Base-by-base conservation (phyloP, 2,329 filamentous ascomycete genomes). In the Apiospora saccharicola region DNA sequence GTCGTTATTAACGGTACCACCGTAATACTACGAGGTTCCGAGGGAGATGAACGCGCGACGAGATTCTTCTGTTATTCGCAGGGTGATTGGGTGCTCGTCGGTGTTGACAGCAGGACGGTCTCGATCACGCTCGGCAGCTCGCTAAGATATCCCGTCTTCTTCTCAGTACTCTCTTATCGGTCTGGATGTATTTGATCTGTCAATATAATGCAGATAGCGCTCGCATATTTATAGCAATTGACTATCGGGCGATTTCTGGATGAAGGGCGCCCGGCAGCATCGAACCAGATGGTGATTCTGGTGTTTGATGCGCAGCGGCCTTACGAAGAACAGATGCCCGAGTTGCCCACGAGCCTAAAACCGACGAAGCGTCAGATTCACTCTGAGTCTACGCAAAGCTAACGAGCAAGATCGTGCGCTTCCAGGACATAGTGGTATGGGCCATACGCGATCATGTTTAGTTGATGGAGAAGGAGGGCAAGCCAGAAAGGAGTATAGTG, bases 341-440 rank as follows among this genome's bases (percentile, higher is more conserved):
- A 69, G 19, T 30, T 76, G 8, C 68, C 71, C 7, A 3, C 34
- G 2, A 51, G 53, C 3, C 71, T 75, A 19, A 78, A 3, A 46
- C 5, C 19, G 14, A 46, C 44, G 44, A 46, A 46, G 44, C 44
- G 44, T 13, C 10, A 2, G 78, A 80, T 34, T 82, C 82, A 0
- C 84, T 83, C 64, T 85, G 82, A 82, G 73, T 81, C 3, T 83
- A 84, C 47, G 72, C 76, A 0, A 72, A 71, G 5, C 57, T 85
- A 5, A 34, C 80, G 0, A 75, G 77, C 13, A 78, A 82, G 30
- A 47, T 85, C 2, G 75, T 80, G 2, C 64, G 68, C 4, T 71
- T 82, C 3, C 80, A 82, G 41, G 80, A 84, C 13, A 41, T 75
- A 0, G 79, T 83, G 0, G 81, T 86, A 10, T 87, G 85, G 85